Evolutionary conservation across 2,329 filamentous ascomycete species (phyloP), one percentile per base, ranked within the genome.

Genomic region (Colletotrichum viniferum): DNA sequence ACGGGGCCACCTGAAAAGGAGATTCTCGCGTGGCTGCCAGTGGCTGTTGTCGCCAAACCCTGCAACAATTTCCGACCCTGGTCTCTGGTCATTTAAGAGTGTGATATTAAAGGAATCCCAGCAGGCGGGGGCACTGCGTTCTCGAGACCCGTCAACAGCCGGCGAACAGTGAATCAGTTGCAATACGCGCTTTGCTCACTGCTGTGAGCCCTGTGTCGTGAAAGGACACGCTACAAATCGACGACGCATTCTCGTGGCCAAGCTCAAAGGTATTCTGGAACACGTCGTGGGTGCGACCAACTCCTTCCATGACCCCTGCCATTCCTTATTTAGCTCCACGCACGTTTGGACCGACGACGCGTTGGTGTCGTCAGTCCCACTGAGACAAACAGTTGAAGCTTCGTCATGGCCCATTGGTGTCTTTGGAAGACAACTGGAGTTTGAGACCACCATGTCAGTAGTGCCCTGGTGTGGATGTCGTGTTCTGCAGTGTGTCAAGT

Each of bases 41-140:
- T 56, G 64, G 34, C 26, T 67, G 62, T 43, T 60, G 62, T 32
- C 21, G 52, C 28, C 43, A 55, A 64, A 52, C 69, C 62, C 32
- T 74, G 55, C 18, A 34, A 56, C 69, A 74, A 72, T 74, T 56
- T 74, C 73, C 69, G 69, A 74, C 55, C 73, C 73, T 58, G 62
- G 73, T 72, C 73, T 48, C 14, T 72, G 55, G 61, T 72, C 69
- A 72, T 74, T 65, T 67, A 67, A 66, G 64, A 56, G 56, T 56
- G 52, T 74, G 68, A 71, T 66, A 74, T 72, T 56, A 56, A 55
- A 66, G 55, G 38, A 48, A 72, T 21, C 38, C 68, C 32, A 38
- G 62, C 55, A 24, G 55, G 24, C 68, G 68, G 68, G 62, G 52
- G 16, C n/a, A 24, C 43, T 52, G 68, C 61, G 52, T 43, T 55